Conservation (phyloP, 108 stramenopile species). For the Epipyxis sp. region DNA sequence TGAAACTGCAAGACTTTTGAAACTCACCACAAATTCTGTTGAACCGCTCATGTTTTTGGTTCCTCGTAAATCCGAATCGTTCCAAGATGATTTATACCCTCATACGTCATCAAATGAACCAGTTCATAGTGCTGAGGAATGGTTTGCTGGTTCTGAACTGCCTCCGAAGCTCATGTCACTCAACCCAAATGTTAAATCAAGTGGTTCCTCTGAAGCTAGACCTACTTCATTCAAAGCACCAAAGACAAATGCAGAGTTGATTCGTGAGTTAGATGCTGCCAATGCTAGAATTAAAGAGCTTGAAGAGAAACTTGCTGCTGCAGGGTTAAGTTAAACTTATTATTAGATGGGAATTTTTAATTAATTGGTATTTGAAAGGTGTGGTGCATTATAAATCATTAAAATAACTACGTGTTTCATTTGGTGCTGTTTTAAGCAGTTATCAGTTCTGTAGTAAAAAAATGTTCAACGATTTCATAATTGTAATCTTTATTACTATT, state of each 20-base stretch:
- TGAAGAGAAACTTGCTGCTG: conserved; percentile 68
- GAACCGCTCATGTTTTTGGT: conserved; percentile 87
- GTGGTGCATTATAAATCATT: no score
- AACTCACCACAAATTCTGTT: conserved; percentile 81
- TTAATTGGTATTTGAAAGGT: no score
- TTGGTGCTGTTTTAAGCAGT: no score
- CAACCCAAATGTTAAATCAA: conserved; percentile 37
- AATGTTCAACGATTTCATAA: no score
- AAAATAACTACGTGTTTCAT: no score
- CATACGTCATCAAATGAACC: conserved; percentile 70
- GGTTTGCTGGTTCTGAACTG: conserved; percentile 81
- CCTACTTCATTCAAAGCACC: not conserved
- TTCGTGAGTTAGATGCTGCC: conserved; percentile 68
- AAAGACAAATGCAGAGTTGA: conserved; percentile 63
- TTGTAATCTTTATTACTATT: no score
- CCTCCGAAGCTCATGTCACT: conserved; percentile 72
- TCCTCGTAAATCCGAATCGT: conserved; percentile 94
- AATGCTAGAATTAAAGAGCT: conserved; percentile 67
- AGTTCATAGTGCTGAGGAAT: conserved; percentile 85
- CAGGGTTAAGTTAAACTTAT: conserved; percentile 48
- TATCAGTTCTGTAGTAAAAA: no score
- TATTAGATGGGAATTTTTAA: no score
- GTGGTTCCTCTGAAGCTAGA: no score
- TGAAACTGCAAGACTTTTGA: conserved; percentile 88
- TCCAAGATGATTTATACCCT: conserved; percentile 97